These are phyloP conservation scores for Penicillium janthinellum DNA, from an alignment of 2,329 filamentous ascomycete species.

Conservation along the genomic window DNA sequence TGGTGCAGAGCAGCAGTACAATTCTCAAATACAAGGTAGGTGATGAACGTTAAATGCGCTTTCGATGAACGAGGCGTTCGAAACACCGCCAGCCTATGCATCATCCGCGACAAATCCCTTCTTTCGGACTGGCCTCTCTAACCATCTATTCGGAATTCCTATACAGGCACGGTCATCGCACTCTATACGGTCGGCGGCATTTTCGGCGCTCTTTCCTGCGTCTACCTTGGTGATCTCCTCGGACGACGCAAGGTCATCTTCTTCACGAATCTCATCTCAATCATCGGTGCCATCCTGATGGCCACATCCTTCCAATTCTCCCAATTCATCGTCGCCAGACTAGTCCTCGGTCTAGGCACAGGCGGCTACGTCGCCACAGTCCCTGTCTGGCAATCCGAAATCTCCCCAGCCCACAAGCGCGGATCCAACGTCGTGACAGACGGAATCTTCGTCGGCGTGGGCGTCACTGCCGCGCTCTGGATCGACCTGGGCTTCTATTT, in stretches of 20 bases:
- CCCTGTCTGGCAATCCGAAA: constrained; percentile 50
- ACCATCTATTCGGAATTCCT: neutral
- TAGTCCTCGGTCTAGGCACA: constrained; percentile 49
- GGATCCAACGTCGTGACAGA: constrained; percentile 55
- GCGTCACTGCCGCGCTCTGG: constrained; percentile 52
- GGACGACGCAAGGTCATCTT: constrained; percentile 52
- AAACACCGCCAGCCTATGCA: neutral
- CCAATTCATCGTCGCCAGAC: constrained; percentile 51
- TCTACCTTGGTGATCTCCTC: constrained; percentile 49
- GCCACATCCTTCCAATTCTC: constrained; percentile 47
- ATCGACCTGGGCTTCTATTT: constrained; percentile 51
- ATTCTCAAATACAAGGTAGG: constrained; percentile 47
- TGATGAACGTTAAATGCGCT: neutral
- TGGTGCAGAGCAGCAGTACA: constrained; percentile 46
- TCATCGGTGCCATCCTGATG: constrained; percentile 49
- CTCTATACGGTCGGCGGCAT: constrained; percentile 52
- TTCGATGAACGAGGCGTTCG: neutral
- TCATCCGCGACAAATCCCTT: neutral
- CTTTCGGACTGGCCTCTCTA: neutral
- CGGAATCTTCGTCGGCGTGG: constrained; percentile 50
- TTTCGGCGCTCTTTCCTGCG: constrained; percentile 50
- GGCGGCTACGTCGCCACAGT: constrained; percentile 49
- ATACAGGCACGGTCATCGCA: constrained; percentile 46
- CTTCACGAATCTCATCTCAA: constrained; percentile 41
- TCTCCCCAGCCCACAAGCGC: constrained; percentile 44